Evolutionary conservation across 1,139 yeast genomes (phyloP).

Genomic region (Schwanniomyces etchellsii): DNA sequence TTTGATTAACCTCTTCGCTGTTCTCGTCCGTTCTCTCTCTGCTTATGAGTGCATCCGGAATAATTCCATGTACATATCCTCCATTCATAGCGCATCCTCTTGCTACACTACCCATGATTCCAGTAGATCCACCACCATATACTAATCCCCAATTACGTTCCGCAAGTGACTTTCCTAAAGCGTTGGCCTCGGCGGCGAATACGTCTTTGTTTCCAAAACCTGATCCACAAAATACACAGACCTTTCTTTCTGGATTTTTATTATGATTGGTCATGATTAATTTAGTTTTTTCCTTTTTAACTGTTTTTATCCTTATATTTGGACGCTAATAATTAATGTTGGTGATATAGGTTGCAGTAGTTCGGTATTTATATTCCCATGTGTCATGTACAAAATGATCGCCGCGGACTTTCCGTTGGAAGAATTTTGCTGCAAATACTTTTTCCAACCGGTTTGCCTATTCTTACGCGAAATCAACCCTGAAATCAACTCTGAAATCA

Average conservation of each 20-base stretch:
- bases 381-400: no score
- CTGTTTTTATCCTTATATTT: constrained; percentile 2
- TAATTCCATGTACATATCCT: constrained; percentile 81
- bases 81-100: constrained; percentile 58
- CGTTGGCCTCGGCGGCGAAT: constrained; percentile 49
- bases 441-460: no score
- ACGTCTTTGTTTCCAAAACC: constrained; percentile 56
- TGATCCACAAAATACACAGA: constrained; percentile 88
- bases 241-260: constrained; percentile 33
- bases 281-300: constrained; percentile 1
- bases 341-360: not conserved
- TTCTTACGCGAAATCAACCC: no score
- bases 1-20: constrained; percentile 41
- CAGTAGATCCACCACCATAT: constrained; percentile 89
- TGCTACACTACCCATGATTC: constrained; percentile 86
- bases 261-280: constrained; percentile 8
- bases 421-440: no score
- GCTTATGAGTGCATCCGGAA: constrained; percentile 75
- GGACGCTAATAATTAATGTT: not conserved
- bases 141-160: constrained; percentile 66
- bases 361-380: no score
- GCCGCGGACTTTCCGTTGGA: no score
- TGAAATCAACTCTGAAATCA: no score
- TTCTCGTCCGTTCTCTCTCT: constrained; percentile 55
- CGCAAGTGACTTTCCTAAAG: constrained; percentile 58